Conservation (phyloP, 2,329 filamentous ascomycete genomes). For the Colletotrichum salicis region DNA sequence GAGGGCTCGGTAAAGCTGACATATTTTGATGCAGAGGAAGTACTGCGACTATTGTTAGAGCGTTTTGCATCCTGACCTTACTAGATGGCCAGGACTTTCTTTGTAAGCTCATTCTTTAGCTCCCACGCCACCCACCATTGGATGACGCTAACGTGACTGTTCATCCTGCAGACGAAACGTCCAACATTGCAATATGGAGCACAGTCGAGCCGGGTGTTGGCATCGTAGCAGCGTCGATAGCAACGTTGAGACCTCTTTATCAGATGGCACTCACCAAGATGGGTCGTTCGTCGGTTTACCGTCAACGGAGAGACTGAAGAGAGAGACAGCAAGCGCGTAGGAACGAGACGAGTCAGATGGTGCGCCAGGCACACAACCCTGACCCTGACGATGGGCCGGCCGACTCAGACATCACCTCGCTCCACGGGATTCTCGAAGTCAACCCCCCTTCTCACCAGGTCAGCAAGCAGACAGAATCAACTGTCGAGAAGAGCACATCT, state of each 20-base stretch:
- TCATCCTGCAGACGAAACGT: conserved; percentile 43
- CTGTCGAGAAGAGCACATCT: neutral
- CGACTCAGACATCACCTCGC: neutral
- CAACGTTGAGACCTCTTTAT: conserved; percentile 50
- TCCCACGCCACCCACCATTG: neutral
- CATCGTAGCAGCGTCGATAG: conserved; percentile 50
- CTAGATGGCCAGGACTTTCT: conserved; percentile 52
- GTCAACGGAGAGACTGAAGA: neutral
- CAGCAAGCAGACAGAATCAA: conserved; percentile 18
- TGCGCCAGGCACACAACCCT: conserved; percentile 4
- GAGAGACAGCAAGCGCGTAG: conserved; percentile 8
- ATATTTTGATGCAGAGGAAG: neutral
- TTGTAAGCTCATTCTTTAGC: neutral
- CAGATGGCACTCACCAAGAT: neutral
- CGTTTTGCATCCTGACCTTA: conserved; percentile 52
- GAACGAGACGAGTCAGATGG: conserved; percentile 5
- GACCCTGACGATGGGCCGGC: neutral
- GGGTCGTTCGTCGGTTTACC: neutral
- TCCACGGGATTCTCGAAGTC: conserved; percentile 1
- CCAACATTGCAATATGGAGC: conserved; percentile 57
- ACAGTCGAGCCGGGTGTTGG: conserved; percentile 55
- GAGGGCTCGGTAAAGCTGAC: neutral
- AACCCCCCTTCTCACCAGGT: neutral
- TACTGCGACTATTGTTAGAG: conserved; percentile 56
- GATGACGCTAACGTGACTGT: neutral